Conservation (phyloP, 2,329 filamentous ascomycete species). For the Fusarium lateritium region DNA sequence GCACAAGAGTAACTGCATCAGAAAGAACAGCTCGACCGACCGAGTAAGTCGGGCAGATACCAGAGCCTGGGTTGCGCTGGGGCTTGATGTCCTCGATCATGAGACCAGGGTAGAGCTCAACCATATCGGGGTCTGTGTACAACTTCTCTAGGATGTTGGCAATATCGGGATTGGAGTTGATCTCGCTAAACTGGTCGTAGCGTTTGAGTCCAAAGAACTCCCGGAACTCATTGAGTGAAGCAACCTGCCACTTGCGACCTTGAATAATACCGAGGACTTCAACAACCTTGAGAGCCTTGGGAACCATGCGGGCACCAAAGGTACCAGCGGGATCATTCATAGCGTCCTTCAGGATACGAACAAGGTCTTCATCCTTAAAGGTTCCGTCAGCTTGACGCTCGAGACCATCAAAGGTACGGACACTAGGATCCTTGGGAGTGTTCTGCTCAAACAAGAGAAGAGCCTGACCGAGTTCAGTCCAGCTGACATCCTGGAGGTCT, state of each 20-base stretch:
- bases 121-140: constrained; percentile 74
- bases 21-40: constrained; percentile 70
- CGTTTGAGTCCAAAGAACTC: constrained; percentile 72
- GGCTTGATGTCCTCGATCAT: constrained; percentile 72
- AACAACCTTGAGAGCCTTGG: constrained; percentile 70
- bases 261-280: constrained; percentile 75
- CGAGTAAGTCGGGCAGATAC: constrained; percentile 61
- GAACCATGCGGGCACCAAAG: constrained; percentile 73
- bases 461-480: constrained; percentile 42
- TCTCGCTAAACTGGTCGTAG: constrained; percentile 70
- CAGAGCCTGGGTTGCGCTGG: constrained; percentile 62
- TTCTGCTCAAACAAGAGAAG: constrained; percentile 35
- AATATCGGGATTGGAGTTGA: constrained; percentile 71
- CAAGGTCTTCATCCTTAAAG: constrained; percentile 72
- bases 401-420: constrained; percentile 65
- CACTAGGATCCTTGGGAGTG: constrained; percentile 57
- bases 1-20: constrained; percentile 71
- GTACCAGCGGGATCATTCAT: constrained; percentile 73
- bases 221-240: constrained; percentile 75
- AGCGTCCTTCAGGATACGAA: constrained; percentile 67
- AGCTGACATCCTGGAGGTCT: constrained; percentile 56
- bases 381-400: constrained; percentile 64
- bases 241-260: constrained; percentile 72
- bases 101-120: constrained; percentile 79
- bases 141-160: constrained; percentile 69